phyloP scores from a whole-genome alignment of 192 early-diverging fungal genomes.

The Dimargaris cristalligena region DNA sequence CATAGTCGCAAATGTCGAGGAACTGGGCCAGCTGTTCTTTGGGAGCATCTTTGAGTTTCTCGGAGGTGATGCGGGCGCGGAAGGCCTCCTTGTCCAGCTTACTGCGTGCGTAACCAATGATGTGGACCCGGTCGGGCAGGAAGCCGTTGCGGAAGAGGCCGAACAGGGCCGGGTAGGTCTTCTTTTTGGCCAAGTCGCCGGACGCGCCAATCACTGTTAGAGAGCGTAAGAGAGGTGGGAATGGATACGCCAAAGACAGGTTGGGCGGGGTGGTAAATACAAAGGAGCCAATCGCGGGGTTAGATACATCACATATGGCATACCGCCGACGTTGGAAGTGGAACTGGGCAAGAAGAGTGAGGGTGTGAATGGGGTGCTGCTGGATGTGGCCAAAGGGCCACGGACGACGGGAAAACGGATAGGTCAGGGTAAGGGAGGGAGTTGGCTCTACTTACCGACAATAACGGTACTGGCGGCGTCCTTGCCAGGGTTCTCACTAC shows the following conservation, averaged over 20 bases:
- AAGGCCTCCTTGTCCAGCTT: constrained; percentile 61
- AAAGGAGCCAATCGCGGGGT: too few relatives aligned
- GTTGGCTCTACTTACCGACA: constrained; percentile 10
- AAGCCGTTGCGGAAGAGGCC: constrained; percentile 74
- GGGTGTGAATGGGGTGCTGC: too few relatives aligned
- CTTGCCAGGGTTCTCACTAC: neutral
- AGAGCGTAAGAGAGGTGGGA: too few relatives aligned
- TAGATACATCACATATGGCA: too few relatives aligned
- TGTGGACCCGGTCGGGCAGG: constrained; percentile 50
- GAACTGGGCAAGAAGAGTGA: too few relatives aligned
- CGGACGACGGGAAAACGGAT: too few relatives aligned
- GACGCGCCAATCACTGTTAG: constrained; percentile 70
- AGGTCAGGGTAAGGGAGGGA: too few relatives aligned
- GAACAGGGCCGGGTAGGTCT: constrained; percentile 94
- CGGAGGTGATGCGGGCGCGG: constrained; percentile 45
- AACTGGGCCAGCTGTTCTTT: constrained; percentile 36
- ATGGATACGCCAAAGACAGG: too few relatives aligned
- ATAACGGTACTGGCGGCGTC: constrained; percentile 4
- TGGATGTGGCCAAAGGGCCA: too few relatives aligned
- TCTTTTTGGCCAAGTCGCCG: constrained; percentile 95
- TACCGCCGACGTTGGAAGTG: too few relatives aligned
- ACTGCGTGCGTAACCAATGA: constrained; percentile 88
- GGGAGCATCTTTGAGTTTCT: constrained; percentile 27
- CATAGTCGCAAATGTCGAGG: constrained; percentile 53
- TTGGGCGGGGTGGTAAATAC: too few relatives aligned